Evolutionary conservation across 1,139 yeast genomes (phyloP), one percentile per base, ranked within the genome.

Genomic region (Pneumocystis canis): DNA sequence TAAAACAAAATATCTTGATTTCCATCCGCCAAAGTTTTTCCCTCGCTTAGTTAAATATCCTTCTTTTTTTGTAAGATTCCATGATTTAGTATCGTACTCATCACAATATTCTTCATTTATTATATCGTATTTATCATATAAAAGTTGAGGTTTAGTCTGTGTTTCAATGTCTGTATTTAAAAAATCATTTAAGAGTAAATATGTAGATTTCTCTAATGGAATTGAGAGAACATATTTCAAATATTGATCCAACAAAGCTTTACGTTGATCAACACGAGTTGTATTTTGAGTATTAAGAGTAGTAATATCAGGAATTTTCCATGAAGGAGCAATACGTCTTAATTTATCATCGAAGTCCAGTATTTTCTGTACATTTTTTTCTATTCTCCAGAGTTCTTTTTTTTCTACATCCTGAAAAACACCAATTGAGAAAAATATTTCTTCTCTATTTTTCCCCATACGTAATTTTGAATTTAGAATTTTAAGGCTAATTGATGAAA

Each of bases 21-120:
- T 85, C 96, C 96, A 89, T 57, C 79, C 80, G 63, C 74, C 85
- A 77, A 76, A 80, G 67, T 74, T 87, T 72, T 74, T 80, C 68
- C 83, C 82, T 61, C 87, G 80, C 66, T 87, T 80, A 6, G 87
- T 76, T 64, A 88, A 74, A 69, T 79, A 83, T 0, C 95, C 95
- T 72, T 85, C 89, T 71, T 84, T 85, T 35, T 76, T 71, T 20
- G 20, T 11, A 20, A 35, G 16, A 35, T 11, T 14, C 9, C 11
- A 35, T 16, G 59, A 30, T 30, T 25, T 28, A 25, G 18, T 20
- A 20, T 25, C 20, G 14, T 20, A 6, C 20, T 57, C 41, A 20
- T 30, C 11, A 11, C 2, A 35, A 57, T n/a, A 11, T 30, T 57
- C 41, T 25, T 35, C 11, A 39, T 39, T 1, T 82, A 80, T 0